Evolutionary conservation across 228 moss, liverwort and hornwort species (phyloP).

Genomic region (Sphagnum magellanicum): DNA sequence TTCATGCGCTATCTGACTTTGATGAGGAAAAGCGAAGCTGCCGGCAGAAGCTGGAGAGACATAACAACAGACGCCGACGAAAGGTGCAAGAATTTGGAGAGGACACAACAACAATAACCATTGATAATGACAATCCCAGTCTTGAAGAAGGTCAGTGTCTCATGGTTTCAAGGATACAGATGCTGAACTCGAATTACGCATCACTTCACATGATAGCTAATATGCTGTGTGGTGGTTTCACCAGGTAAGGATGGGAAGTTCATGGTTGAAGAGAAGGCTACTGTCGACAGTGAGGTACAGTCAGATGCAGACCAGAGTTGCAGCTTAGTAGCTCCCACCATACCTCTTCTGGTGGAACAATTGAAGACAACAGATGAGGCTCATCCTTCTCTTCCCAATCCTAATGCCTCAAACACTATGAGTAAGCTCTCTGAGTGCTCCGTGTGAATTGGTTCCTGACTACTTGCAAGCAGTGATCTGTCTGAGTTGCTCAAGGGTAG

Average conservation of each 20-base stretch:
- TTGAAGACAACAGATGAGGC: neutral
- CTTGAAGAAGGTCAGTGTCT: constrained; percentile 45
- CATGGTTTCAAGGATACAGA: neutral
- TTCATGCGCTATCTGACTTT: constrained; percentile 82
- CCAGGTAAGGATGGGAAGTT: constrained; percentile 9
- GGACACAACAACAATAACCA: constrained; percentile 28
- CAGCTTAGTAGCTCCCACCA: too few species aligned
- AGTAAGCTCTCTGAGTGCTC: too few species aligned
- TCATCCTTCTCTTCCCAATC: neutral
- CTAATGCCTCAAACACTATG: too few species aligned
- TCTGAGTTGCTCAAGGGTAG: too few species aligned
- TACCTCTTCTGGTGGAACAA: neutral
- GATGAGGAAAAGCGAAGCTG: constrained; percentile 97
- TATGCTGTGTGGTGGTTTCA: neutral
- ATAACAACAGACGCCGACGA: constrained; percentile 88
- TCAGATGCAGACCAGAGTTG: constrained; percentile 18
- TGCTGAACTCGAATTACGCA: neutral
- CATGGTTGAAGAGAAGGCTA: constrained; percentile 26
- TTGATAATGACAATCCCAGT: constrained; percentile 47
- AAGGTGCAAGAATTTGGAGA: constrained; percentile 72
- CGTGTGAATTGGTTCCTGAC: too few species aligned
- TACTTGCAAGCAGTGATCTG: too few species aligned
- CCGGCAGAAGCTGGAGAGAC: constrained; percentile 82
- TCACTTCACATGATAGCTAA: neutral
- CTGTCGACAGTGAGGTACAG: constrained; percentile 28